Conservation (phyloP, 257 asterid species). For the Salvia splendens region DNA sequence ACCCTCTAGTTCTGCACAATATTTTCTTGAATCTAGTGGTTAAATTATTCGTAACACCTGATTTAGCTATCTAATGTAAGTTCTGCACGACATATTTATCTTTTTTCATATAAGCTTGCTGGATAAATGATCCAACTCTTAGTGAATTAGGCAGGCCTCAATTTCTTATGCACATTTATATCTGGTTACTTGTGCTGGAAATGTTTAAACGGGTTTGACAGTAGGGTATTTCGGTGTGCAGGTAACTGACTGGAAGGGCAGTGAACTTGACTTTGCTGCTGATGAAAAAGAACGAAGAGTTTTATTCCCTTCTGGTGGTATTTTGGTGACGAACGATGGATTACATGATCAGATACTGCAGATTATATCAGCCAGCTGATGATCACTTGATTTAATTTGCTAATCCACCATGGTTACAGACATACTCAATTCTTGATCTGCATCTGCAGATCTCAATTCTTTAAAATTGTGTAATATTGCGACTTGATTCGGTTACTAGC, state of each 20-base stretch:
- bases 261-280: slow-evolving; percentile 60
- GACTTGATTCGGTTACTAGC: slow-evolving; percentile 6
- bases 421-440: slow-evolving; percentile 14
- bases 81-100: slow-evolving; percentile 1
- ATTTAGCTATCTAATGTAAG: background rate
- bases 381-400: slow-evolving; percentile 17
- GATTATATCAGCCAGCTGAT: slow-evolving; percentile 53
- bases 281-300: slow-evolving; percentile 67
- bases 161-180: background rate
- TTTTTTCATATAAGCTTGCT: slow-evolving; percentile 21
- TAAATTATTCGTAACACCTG: too few species aligned
- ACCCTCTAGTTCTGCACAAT: slow-evolving; percentile 19
- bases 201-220: slow-evolving; percentile 5
- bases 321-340: slow-evolving; percentile 66
- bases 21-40: too few species aligned
- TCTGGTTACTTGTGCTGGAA: background rate
- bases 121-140: background rate
- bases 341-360: slow-evolving; percentile 59
- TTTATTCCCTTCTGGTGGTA: slow-evolving; percentile 73
- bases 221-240: slow-evolving; percentile 32
- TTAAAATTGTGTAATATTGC: background rate
- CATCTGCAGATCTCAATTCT: slow-evolving; percentile 1
- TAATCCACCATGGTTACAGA: background rate
- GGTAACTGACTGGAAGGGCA: slow-evolving; percentile 93
- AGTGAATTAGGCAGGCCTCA: background rate